Evolutionary conservation across 371 early-diverging fungal species (phyloP), one percentile per base, ranked within the genome.

Genomic region (Actinomucor elegans): DNA sequence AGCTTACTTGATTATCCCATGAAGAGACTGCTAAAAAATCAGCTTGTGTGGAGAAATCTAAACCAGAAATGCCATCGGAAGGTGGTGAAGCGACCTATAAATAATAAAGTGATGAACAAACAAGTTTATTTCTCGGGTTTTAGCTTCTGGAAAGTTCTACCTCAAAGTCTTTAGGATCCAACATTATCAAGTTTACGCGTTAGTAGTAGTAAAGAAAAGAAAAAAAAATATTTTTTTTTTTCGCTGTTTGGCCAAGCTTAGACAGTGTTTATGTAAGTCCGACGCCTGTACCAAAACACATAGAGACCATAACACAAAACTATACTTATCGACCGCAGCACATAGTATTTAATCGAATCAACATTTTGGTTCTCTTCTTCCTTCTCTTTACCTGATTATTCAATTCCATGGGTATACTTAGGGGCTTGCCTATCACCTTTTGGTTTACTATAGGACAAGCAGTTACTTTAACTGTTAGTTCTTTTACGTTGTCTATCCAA

Each of bases 1-100:
- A 28, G 18, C 57, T 40, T 80, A 92, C 95, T 71, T 88, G 86
- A 67, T 92, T 91, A 73, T 97, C 95, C 96, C 97, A 97, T 7
- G 94, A 92, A 15, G 89, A 76, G 0, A 89, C 94, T 4, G 94
- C 89, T 26, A 97, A 68, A 34, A 80, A 88, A 66, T 97, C 91
- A 8, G 90, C 89, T 53, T 79, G 77, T 9, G 94, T 84, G 24
- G 86, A 86, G 67, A 93, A 96, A n/a, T 79, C 65, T 41, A 97
- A 50, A 20, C 74, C 81, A 11, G 92, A 90, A 55, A 94, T 83
- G 28, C 88, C 73, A 68, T 97, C 98, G n/a, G 77, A 63, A n/a
- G 92, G 92, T 37, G 89, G 85, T 34, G 76, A 71, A 12, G 78
- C 67, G 40, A 92, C 83, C 87, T 88, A 66, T 23, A 40, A 26